Percentiles rank a stretch among this genome's conserved stretches.
Conservation (phyloP, 257 asterid species). For the Marsdenia floribunda region DNA sequence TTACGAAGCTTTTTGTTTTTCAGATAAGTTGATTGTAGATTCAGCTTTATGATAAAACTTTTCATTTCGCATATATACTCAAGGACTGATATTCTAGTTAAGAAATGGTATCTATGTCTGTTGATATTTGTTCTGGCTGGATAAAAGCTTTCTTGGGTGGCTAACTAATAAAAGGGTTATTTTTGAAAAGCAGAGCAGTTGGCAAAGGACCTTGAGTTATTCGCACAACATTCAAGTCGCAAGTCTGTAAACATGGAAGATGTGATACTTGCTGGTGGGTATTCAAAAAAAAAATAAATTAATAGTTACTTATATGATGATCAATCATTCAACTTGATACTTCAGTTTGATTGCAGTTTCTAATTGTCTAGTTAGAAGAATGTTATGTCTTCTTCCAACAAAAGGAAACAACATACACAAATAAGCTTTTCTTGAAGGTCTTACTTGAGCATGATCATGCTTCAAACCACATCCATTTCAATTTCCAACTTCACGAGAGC, state of each 20-base stretch:
- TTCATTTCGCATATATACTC: background rate
- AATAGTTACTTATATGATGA: background rate
- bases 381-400: too few relatives aligned
- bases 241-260: conserved; percentile 96
- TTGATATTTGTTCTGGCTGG: background rate
- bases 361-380: background rate
- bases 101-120: background rate
- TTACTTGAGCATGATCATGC: background rate
- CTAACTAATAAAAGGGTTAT: background rate
- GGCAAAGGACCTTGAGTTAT: conserved; percentile 84
- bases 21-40: background rate
- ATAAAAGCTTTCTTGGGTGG: background rate
- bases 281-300: background rate
- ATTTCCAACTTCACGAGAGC: background rate
- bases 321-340: background rate
- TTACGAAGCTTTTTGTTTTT: background rate
- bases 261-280: conserved; percentile 80
- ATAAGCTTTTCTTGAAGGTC: background rate
- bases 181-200: conserved; percentile 62
- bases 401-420: background rate
- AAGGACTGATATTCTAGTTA: background rate
- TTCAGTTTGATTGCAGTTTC: conserved; percentile 3
- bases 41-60: background rate
- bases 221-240: conserved; percentile 80
- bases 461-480: background rate